These are phyloP conservation scores for Exserohilum rostratum DNA, from an alignment of 2,329 filamentous ascomycete genomes.

Conservation along the genomic window DNA sequence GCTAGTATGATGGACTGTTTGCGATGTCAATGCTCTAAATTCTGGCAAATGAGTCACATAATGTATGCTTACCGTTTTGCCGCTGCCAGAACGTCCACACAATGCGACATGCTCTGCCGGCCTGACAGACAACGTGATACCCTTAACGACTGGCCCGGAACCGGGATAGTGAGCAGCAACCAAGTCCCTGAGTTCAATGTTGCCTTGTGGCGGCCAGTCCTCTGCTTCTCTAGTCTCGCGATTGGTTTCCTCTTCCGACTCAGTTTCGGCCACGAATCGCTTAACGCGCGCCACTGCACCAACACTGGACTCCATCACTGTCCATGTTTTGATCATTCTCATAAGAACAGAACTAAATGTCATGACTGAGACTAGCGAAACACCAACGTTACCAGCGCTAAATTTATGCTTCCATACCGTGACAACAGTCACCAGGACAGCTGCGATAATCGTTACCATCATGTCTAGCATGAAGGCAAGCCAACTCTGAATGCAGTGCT, in stretches of 20 bases:
- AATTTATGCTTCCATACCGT: not conserved
- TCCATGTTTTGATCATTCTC: not conserved
- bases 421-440: not conserved
- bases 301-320: not conserved
- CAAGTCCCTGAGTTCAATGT: not conserved
- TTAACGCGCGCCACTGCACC: not conserved
- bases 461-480: not conserved
- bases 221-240: not conserved
- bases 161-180: not conserved
- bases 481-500: not conserved
- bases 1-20: conserved; percentile 13
- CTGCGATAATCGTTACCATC: not conserved
- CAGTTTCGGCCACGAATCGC: not conserved
- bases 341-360: not conserved
- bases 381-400: not conserved
- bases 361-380: not conserved
- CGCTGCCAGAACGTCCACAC: conserved; percentile 1
- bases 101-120: not conserved
- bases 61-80: not conserved
- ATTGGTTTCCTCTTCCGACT: not conserved
- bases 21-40: not conserved
- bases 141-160: not conserved
- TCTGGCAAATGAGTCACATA: not conserved
- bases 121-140: not conserved
- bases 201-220: not conserved